phyloP scores from a whole-genome alignment of 148 eudicot genomes.

The Arctostaphylos glauca region DNA sequence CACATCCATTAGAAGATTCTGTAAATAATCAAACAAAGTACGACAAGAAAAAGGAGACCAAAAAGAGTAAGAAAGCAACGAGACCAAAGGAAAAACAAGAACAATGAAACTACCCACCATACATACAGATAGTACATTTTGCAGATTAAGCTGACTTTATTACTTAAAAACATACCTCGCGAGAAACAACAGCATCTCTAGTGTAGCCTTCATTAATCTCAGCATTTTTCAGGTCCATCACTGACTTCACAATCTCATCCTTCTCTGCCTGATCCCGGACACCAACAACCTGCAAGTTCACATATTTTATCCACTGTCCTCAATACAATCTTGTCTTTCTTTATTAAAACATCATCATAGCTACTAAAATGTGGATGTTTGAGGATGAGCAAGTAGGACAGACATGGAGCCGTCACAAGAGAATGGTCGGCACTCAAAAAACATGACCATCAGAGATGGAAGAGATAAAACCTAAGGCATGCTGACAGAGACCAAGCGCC shows the following conservation, averaged over 20 bases:
- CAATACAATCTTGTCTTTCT: background rate
- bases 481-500: background rate
- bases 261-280: slow-evolving; percentile 80
- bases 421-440: slow-evolving; percentile 1
- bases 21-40: slow-evolving; percentile 19
- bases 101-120: background rate
- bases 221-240: slow-evolving; percentile 76
- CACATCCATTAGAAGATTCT: slow-evolving; percentile 91
- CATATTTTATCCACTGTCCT: background rate
- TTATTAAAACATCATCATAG: background rate
- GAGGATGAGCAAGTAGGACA: background rate
- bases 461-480: background rate
- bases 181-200: slow-evolving; percentile 70
- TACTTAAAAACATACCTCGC: slow-evolving; percentile 51
- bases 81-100: background rate
- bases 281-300: slow-evolving; percentile 74
- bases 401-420: background rate
- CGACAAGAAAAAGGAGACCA: background rate
- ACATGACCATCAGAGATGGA: background rate
- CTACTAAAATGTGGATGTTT: background rate
- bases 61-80: background rate
- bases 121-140: background rate
- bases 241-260: slow-evolving; percentile 94
- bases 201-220: slow-evolving; percentile 94
- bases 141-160: background rate